Conservation (phyloP, 2,329 filamentous ascomycete genomes). For the Exophiala aquamarina region DNA sequence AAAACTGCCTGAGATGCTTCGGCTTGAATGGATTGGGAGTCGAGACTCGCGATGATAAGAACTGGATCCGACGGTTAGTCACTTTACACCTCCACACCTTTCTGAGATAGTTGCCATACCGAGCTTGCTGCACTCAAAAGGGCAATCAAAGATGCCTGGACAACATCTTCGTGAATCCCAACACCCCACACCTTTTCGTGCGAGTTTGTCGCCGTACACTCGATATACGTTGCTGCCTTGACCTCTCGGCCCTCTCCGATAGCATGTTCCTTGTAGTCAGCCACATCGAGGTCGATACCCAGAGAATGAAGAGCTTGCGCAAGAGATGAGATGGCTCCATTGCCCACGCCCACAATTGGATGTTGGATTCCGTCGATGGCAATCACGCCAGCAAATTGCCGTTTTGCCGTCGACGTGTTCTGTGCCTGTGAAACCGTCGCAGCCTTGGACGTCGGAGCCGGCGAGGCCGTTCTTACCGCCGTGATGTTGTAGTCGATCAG, state of each 20-base stretch:
- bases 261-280: conserved; percentile 94
- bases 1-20: conserved; percentile 53
- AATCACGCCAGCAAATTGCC: conserved; percentile 82
- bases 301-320: conserved; percentile 76
- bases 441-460: conserved; percentile 65
- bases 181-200: conserved; percentile 81
- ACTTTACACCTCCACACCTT: background rate
- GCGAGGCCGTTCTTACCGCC: conserved; percentile 75
- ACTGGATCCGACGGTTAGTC: conserved; percentile 50
- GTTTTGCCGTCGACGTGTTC: conserved; percentile 74
- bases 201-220: conserved; percentile 71
- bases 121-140: conserved; percentile 81
- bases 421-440: conserved; percentile 53
- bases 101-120: conserved; percentile 57
- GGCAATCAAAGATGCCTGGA: conserved; percentile 84
- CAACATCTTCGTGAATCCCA: conserved; percentile 88
- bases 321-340: conserved; percentile 86
- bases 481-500: conserved; percentile 90
- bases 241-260: conserved; percentile 78
- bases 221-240: conserved; percentile 94
- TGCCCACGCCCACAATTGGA: conserved; percentile 75
- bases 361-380: conserved; percentile 79
- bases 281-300: conserved; percentile 84
- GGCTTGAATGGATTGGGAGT: conserved; percentile 67
- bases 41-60: conserved; percentile 67